phyloP scores from a whole-genome alignment of 352 stramenopile genomes.

The Globisporangium paddicum region DNA sequence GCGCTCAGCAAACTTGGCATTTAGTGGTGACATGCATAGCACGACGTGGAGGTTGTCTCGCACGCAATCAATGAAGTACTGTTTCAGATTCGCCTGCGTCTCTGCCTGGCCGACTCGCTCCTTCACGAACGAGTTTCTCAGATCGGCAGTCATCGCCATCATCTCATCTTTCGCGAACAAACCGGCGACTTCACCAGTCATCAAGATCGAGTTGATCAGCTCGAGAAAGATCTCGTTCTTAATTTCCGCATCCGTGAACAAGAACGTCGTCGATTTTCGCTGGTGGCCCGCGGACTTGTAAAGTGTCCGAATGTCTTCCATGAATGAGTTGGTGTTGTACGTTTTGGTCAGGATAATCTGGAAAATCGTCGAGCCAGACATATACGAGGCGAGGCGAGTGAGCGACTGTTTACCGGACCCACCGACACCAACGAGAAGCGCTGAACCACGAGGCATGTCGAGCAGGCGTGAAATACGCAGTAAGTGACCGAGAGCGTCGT shows the following conservation, averaged over 20 bases:
- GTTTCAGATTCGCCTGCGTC: conserved; percentile 95
- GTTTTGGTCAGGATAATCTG: conserved; percentile 98
- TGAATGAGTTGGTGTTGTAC: conserved; percentile 97
- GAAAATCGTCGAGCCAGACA: conserved; percentile 95
- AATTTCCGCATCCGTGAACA: conserved; percentile 99
- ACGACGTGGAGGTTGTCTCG: conserved; percentile 98
- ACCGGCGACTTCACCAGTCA: conserved; percentile 97
- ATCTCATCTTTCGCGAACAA: conserved; percentile 99
- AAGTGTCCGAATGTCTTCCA: conserved; percentile 96
- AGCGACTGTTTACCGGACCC: conserved; percentile 97
- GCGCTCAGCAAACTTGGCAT: conserved; percentile 95
- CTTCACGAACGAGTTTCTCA: conserved; percentile 94
- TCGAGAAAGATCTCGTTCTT: conserved; percentile 99
- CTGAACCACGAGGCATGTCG: conserved; percentile 95
- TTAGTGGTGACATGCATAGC: conserved; percentile 99
- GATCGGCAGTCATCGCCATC: conserved; percentile 97
- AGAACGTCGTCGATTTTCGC: conserved; percentile 95
- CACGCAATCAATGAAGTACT: conserved; percentile 98
- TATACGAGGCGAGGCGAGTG: conserved; percentile 95
- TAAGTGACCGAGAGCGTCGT: conserved; percentile 96
- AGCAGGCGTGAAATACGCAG: conserved; percentile 95
- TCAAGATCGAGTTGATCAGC: conserved; percentile 97
- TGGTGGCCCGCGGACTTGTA: conserved; percentile 97
- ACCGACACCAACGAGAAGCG: conserved; percentile 96
- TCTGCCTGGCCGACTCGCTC: conserved; percentile 93